phyloP scores from a whole-genome alignment of 2,329 filamentous ascomycete species.

The Colletotrichum eleusines region DNA sequence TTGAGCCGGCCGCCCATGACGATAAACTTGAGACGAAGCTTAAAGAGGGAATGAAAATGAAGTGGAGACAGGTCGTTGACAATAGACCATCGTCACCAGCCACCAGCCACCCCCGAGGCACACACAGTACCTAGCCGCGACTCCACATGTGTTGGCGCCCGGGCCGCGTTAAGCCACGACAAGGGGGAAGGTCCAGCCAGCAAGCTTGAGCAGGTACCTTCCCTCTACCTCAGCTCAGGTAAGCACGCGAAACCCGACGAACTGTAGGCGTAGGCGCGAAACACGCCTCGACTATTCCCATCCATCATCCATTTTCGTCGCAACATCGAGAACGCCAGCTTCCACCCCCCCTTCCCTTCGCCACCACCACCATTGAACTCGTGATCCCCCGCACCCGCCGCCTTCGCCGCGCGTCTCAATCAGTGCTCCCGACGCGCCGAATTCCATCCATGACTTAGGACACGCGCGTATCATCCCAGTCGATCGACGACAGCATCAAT shows the following conservation, averaged over 20 bases:
- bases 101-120: conserved; percentile 33
- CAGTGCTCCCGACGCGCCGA: conserved; percentile 22
- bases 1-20: not conserved
- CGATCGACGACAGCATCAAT: conserved; percentile 33
- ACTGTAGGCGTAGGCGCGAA: conserved; percentile 40
- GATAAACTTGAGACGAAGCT: not conserved
- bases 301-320: conserved; percentile 41
- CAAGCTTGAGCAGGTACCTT: conserved; percentile 20
- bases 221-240: conserved; percentile 39
- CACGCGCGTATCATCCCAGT: conserved; percentile 28
- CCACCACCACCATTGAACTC: conserved; percentile 35
- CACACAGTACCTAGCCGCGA: conserved; percentile 10
- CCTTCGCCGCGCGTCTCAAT: not conserved
- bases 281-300: conserved; percentile 36
- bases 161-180: conserved; percentile 32
- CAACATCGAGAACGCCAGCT: conserved; percentile 31
- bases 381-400: conserved; percentile 12
- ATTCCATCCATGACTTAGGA: conserved; percentile 32
- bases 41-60: not conserved
- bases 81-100: conserved; percentile 27
- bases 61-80: conserved; percentile 32
- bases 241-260: conserved; percentile 42
- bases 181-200: conserved; percentile 31
- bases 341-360: conserved; percentile 20
- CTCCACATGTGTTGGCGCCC: conserved; percentile 27